Evolutionary conservation across 2,329 filamentous ascomycete species (phyloP), one percentile per base, ranked within the genome.

Genomic region (Stagonosporopsis tanaceti): DNA sequence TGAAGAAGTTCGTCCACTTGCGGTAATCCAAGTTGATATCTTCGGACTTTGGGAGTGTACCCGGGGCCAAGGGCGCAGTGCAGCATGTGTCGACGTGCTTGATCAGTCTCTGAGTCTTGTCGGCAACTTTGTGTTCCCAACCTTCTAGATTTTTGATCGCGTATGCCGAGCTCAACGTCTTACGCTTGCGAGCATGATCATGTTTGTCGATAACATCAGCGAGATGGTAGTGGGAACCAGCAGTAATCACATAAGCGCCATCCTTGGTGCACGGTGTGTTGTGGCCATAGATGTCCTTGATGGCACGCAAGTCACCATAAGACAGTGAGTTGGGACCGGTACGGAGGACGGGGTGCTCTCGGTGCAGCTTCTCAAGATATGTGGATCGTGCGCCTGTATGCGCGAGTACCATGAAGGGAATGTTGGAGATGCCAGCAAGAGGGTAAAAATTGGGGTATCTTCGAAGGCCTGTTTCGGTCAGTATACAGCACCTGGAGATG

Each of bases 121-220:
- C 82, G 12, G 80, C 79, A 3, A 85, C 82, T 60, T 84, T 85
- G 70, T 79, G 78, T 59, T 85, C 83, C 82, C 82, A 85, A 6
- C 73, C 76, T 62, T 84, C 82, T 1, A 85, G 78, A 60, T 84
- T 84, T 70, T 83, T 82, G 50, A 82, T 63, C 0, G 83, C 82
- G 53, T 84, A 85, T 1, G 83, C 82, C 0, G 77, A 77, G 2
- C 81, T 80, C 3, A 86, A 68, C 1, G 82, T 75, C 54, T 81
- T 81, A 24, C 83, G 78, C 68, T 85, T 85, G 9, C 80, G 74
- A 2, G 79, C 76, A 59, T 86, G 84, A 7, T 85, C 82, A 9
- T 73, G 65, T 70, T 82, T 82, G 64, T 85, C 81, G 8, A 82
- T 65, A 3, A 83, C 81, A 65, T 85, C 82, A 27, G 81, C 81